Evolutionary conservation across 352 stramenopile genomes (phyloP).

Genomic region (Phytophthora hibernalis): DNA sequence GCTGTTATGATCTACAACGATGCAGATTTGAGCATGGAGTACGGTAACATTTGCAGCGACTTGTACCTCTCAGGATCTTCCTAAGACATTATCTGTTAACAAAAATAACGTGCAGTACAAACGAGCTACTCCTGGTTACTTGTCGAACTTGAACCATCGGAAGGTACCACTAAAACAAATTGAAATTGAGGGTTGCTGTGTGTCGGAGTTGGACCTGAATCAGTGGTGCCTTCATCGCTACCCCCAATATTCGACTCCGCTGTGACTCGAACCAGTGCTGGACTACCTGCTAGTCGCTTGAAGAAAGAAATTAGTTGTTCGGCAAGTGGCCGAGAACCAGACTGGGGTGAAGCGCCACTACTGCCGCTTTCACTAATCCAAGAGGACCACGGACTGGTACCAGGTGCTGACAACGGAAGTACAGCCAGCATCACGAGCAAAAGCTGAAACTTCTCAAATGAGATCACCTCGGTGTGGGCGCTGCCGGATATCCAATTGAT

Average conservation of each 20-base stretch:
- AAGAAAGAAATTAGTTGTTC: slow-evolving; percentile 37
- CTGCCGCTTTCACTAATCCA: slow-evolving; percentile 17
- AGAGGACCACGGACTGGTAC: slow-evolving; percentile 16
- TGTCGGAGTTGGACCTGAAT: slow-evolving; percentile 3
- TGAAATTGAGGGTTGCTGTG: slow-evolving; percentile 17
- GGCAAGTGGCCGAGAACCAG: slow-evolving; percentile 17
- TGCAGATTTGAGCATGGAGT: too few relatives aligned
- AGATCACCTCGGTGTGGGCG: slow-evolving; percentile 69
- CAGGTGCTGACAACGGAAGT: slow-evolving; percentile 28
- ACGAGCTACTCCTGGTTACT: slow-evolving; percentile 25
- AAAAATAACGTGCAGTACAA: background rate
- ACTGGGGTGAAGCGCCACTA: background rate
- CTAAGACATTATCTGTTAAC: background rate
- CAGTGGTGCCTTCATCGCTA: slow-evolving; percentile 16
- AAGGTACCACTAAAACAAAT: slow-evolving; percentile 14
- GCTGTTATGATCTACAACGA: too few relatives aligned
- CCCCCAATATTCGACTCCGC: slow-evolving; percentile 14
- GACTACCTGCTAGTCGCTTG: slow-evolving; percentile 30
- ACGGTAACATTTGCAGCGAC: too few relatives aligned
- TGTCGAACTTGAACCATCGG: background rate
- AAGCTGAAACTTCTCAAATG: slow-evolving; percentile 74
- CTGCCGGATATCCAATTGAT: slow-evolving; percentile 75
- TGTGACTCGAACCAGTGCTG: slow-evolving; percentile 40
- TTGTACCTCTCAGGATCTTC: too few relatives aligned
- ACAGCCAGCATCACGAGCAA: slow-evolving; percentile 47